These are phyloP conservation scores for Phytophthora ramorum DNA, from an alignment of 352 stramenopile genomes.

Conservation along the genomic window DNA sequence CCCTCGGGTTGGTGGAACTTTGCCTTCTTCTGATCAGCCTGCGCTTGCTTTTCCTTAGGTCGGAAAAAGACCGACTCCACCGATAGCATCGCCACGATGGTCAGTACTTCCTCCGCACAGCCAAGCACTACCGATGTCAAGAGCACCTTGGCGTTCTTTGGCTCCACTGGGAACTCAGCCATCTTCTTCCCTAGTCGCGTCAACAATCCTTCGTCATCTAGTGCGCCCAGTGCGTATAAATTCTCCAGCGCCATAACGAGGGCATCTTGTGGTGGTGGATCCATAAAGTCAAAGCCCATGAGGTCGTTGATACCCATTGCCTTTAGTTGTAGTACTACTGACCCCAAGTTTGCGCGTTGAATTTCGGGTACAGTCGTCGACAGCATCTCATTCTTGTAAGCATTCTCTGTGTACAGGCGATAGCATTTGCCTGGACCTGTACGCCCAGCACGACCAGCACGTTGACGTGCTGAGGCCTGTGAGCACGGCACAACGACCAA, in stretches of 20 bases:
- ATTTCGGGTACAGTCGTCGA: conserved; percentile 99
- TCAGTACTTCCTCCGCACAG: conserved; percentile 99
- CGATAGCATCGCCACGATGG: conserved; percentile 98
- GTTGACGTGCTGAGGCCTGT: conserved; percentile 97
- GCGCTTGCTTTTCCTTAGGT: conserved; percentile 98
- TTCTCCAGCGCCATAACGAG: conserved; percentile 97
- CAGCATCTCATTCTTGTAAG: conserved; percentile 98
- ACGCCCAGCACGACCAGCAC: conserved; percentile 96
- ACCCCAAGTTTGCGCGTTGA: conserved; percentile 98
- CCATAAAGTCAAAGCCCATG: conserved; percentile 99
- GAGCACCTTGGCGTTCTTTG: conserved; percentile 99
- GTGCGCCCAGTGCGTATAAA: conserved; percentile 96
- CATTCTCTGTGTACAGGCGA: conserved; percentile 98
- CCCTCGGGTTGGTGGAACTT: conserved; percentile 99
- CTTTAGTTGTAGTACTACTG: conserved; percentile 99
- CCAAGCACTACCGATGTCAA: conserved; percentile 98
- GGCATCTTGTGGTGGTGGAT: conserved; percentile 97
- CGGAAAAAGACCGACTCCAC: conserved; percentile 99
- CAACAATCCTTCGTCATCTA: conserved; percentile 97
- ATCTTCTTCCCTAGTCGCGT: conserved; percentile 97
- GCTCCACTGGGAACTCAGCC: conserved; percentile 99
- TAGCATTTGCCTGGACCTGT: conserved; percentile 99
- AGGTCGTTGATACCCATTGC: conserved; percentile 99
- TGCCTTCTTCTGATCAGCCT: conserved; percentile 99
- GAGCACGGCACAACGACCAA: conserved; percentile 99